Conservation (phyloP, 768 basidiomycete species). For the Amanita exitialis region DNA sequence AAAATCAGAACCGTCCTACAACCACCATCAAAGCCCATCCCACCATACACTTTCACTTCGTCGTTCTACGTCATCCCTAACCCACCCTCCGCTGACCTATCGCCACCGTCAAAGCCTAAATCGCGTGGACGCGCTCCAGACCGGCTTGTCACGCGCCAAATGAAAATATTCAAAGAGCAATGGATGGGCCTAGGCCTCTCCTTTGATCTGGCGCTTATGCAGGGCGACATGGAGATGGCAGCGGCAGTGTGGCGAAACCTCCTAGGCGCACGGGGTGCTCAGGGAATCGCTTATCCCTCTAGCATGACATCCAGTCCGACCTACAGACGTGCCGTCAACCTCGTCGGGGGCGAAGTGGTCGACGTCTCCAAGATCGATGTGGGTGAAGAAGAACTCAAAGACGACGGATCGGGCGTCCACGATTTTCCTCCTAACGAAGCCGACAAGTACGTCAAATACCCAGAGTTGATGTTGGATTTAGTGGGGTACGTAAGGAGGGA, state of each 20-base stretch:
- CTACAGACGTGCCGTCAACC: conserved; percentile 59
- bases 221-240: conserved; percentile 76
- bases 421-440: conserved; percentile 53
- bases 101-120: conserved; percentile 3
- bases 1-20: conserved; percentile 77
- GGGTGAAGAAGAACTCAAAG: conserved; percentile 45
- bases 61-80: conserved; percentile 40
- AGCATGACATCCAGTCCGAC: conserved; percentile 9
- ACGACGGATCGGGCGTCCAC: conserved; percentile 64
- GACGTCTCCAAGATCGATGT: conserved; percentile 49
- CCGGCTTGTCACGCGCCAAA: conserved; percentile 70
- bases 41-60: conserved; percentile 36
- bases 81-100: conserved; percentile 11
- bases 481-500: conserved; percentile 68
- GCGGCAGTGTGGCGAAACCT: conserved; percentile 88
- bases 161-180: conserved; percentile 90
- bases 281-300: conserved; percentile 43
- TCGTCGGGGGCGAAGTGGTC: conserved; percentile 57
- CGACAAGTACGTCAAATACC: conserved; percentile 65
- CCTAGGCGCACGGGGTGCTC: conserved; percentile 75
- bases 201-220: conserved; percentile 69
- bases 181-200: conserved; percentile 77
- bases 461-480: conserved; percentile 62
- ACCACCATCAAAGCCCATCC: conserved; percentile 29
- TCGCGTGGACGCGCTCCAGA: conserved; percentile 50